Evolutionary conservation across 257 asterid species (phyloP).

Genomic region (Primulina huaijiensis): DNA sequence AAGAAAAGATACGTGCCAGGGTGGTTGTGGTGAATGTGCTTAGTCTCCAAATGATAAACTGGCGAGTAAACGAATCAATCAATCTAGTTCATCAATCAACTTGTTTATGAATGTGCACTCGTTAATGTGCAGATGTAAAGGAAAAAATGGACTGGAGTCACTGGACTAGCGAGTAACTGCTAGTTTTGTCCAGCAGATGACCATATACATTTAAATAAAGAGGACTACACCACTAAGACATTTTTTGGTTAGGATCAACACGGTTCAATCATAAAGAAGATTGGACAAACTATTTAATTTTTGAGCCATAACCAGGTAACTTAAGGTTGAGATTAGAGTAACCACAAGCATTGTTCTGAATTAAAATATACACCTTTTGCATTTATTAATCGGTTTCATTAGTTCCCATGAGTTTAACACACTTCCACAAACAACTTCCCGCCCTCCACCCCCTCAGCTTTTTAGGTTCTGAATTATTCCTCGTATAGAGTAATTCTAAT

Average conservation of each 20-base stretch:
- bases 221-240: not conserved
- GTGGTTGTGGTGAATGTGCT: constrained; percentile 4
- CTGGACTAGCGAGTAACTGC: not conserved
- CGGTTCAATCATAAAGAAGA: constrained; percentile 2
- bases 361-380: constrained; percentile 1
- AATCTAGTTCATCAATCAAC: constrained; percentile 5
- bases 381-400: constrained; percentile 11
- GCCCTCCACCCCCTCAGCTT: constrained; percentile 2
- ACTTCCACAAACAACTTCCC: not conserved
- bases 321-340: constrained; percentile 10
- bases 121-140: constrained; percentile 3
- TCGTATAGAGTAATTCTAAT: not conserved
- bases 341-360: constrained; percentile 17
- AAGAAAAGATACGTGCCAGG: constrained; percentile 1
- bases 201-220: not conserved
- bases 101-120: not conserved
- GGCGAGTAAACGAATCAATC: constrained; percentile 1
- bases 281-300: not conserved
- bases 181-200: constrained; percentile 12
- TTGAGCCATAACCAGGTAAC: constrained; percentile 8
- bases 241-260: constrained; percentile 12
- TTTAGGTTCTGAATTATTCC: constrained; percentile 19
- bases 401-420: constrained; percentile 17
- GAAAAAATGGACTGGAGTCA: constrained; percentile 12
- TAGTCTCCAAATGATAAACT: constrained; percentile 1